Percentiles rank a stretch among this genome's conserved stretches.
phyloP scores from a whole-genome alignment of 1,284 basidiomycete species.

The Pascua guehoae region DNA sequence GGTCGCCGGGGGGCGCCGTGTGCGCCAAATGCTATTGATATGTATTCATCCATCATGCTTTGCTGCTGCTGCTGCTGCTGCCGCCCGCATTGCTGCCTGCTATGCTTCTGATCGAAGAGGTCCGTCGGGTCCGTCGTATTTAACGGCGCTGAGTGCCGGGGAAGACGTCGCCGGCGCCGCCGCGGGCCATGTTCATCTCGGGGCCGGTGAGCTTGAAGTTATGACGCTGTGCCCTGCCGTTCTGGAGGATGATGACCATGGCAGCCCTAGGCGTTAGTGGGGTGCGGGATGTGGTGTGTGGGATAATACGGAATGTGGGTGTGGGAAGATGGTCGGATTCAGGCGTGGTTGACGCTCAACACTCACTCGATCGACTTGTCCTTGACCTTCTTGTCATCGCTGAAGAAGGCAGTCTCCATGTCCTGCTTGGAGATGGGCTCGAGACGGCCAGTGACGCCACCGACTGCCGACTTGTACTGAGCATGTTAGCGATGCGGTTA shows the following conservation, averaged over 20 bases:
- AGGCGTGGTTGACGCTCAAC: not conserved
- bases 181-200: conserved; percentile 41
- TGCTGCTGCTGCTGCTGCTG: conserved; percentile 1
- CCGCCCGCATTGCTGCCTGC: not conserved
- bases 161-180: conserved; percentile 27
- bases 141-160: conserved; percentile 5
- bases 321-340: not conserved
- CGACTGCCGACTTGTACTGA: conserved; percentile 40
- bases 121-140: not conserved
- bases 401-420: conserved; percentile 43
- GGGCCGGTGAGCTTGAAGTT: conserved; percentile 27
- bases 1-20: no score
- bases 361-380: conserved; percentile 47
- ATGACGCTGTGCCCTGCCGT: conserved; percentile 33
- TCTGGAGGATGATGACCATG: conserved; percentile 41
- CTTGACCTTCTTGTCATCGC: conserved; percentile 44
- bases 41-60: not conserved
- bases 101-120: not conserved
- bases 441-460: conserved; percentile 42
- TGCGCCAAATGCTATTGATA: no score
- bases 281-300: no score
- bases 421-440: conserved; percentile 43
- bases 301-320: not conserved
- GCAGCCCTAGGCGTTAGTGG: conserved; percentile 31
- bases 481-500: not conserved